phyloP scores from a whole-genome alignment of 495 filamentous ascomycete species.

The Bombardia bombarda region DNA sequence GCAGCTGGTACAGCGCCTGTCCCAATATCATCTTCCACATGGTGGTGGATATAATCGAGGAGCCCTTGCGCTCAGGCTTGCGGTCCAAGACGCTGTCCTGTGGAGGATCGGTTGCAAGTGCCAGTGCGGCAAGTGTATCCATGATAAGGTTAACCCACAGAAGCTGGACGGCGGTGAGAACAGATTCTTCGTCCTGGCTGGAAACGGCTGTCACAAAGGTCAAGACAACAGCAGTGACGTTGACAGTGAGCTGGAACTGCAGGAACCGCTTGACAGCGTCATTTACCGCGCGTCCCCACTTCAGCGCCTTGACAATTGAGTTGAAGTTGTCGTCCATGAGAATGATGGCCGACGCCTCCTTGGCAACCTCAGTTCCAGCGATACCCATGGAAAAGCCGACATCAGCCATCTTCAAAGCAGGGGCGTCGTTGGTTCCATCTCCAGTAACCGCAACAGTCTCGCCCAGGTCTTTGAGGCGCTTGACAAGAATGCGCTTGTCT shows the following conservation, averaged over 20 bases:
- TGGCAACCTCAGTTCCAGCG: constrained; percentile 85
- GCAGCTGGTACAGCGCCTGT: constrained; percentile 75
- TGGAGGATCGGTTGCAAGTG: constrained; percentile 78
- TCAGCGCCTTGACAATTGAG: constrained; percentile 81
- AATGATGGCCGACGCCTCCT: constrained; percentile 87
- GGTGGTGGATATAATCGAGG: constrained; percentile 68
- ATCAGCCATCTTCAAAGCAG: constrained; percentile 76
- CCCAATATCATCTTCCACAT: constrained; percentile 98
- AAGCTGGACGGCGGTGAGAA: constrained; percentile 78
- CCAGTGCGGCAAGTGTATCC: constrained; percentile 85
- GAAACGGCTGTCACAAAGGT: constrained; percentile 81
- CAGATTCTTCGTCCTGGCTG: constrained; percentile 54
- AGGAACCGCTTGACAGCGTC: constrained; percentile 86
- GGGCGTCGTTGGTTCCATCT: constrained; percentile 86
- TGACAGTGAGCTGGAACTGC: constrained; percentile 89
- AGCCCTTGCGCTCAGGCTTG: constrained; percentile 72
- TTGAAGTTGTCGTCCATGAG: constrained; percentile 86
- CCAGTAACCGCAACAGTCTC: constrained; percentile 85
- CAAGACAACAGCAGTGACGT: constrained; percentile 75
- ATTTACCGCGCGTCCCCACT: constrained; percentile 87
- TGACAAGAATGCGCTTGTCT: constrained; percentile 76
- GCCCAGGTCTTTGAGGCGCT: constrained; percentile 61
- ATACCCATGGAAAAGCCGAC: constrained; percentile 94
- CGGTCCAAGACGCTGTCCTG: constrained; percentile 70
- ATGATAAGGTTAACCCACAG: constrained; percentile 93